A percentile compares a stretch with the other conserved stretches of the same genome.
Evolutionary conservation across 768 basidiomycete species (phyloP).

Genomic region (Chalciporus piperatus): DNA sequence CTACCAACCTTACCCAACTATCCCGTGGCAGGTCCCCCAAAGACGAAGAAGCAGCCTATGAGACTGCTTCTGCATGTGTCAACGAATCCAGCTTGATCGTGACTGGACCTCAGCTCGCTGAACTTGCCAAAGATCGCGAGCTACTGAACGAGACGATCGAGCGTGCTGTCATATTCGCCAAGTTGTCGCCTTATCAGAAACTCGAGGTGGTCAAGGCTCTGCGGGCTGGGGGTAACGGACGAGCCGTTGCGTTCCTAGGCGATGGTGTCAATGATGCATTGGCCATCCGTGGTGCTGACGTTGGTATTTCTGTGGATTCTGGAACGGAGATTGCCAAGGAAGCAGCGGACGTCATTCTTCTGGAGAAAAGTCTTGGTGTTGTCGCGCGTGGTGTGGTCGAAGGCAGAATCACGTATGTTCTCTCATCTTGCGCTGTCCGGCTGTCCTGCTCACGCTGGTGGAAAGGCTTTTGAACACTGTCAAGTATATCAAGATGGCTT

Average conservation of each 20-base stretch:
- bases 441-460: slow-evolving; percentile 7
- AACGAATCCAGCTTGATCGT: slow-evolving; percentile 26
- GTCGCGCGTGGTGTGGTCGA: slow-evolving; percentile 33
- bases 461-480: slow-evolving; percentile 35
- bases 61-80: slow-evolving; percentile 2
- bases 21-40: slow-evolving; percentile 10
- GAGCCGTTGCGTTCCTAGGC: slow-evolving; percentile 32
- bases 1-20: slow-evolving; percentile 14
- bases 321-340: slow-evolving; percentile 37
- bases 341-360: slow-evolving; percentile 35
- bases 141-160: slow-evolving; percentile 28
- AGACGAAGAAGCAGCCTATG: slow-evolving; percentile 25
- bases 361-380: slow-evolving; percentile 36
- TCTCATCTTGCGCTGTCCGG: neutral
- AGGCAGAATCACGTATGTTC: slow-evolving; percentile 32
- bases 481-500: slow-evolving; percentile 39
- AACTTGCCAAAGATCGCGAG: slow-evolving; percentile 27
- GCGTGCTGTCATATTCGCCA: slow-evolving; percentile 31
- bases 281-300: slow-evolving; percentile 32
- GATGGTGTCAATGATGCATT: slow-evolving; percentile 33
- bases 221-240: slow-evolving; percentile 21
- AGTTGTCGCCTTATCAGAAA: slow-evolving; percentile 33
- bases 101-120: slow-evolving; percentile 27
- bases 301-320: slow-evolving; percentile 34
- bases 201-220: slow-evolving; percentile 33